Percentiles rank a stretch among this genome's conserved stretches.
Conservation (phyloP, 2,329 filamentous ascomycete genomes). For the Fusarium denticulatum region DNA sequence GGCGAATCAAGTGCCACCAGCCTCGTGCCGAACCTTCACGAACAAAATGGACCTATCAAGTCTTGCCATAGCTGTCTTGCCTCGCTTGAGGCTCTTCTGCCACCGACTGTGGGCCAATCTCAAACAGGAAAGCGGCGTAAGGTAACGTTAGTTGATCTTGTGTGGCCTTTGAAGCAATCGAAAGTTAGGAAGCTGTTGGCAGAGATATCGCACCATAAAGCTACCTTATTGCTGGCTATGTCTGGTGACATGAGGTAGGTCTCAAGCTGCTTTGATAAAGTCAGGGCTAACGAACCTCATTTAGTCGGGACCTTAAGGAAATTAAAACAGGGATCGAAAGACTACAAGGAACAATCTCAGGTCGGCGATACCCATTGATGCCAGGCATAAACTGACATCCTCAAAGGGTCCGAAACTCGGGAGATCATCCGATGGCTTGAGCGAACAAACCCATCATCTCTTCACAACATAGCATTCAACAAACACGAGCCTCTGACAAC, state of each 20-base stretch:
- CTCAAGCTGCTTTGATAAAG: fast-evolving
- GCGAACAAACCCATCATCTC: background rate
- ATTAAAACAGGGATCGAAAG: background rate
- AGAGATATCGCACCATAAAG: background rate
- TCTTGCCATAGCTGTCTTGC: background rate
- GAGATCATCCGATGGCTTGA: background rate
- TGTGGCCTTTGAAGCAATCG: background rate
- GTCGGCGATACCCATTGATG: fast-evolving
- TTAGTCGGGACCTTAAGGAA: background rate
- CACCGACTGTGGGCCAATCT: background rate
- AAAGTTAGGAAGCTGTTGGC: background rate
- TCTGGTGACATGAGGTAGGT: background rate
- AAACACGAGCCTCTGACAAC: background rate
- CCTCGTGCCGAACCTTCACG: background rate
- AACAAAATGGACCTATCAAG: background rate
- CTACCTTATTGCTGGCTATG: background rate
- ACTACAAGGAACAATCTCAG: background rate
- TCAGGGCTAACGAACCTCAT: fast-evolving
- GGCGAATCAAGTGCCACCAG: fast-evolving
- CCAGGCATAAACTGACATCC: fast-evolving
- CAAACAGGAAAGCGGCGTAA: background rate
- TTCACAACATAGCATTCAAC: background rate
- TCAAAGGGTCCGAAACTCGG: background rate
- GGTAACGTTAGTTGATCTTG: background rate
- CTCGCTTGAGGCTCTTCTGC: background rate